Base-by-base conservation (phyloP, 2,329 filamentous ascomycete species). In the Pezicula rhizophila region DNA sequence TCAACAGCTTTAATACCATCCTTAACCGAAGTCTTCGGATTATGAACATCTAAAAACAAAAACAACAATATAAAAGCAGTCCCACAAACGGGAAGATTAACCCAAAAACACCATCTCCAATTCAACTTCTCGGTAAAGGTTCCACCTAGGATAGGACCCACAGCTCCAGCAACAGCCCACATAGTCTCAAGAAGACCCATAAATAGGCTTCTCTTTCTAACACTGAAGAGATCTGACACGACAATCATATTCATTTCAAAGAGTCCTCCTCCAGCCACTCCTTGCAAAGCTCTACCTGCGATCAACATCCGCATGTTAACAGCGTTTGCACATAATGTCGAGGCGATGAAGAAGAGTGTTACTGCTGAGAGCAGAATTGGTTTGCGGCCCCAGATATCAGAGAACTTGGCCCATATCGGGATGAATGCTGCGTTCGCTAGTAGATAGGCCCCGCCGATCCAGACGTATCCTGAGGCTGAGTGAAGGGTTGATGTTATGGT, bases 171-270 rank as follows among this genome's bases (percentile, higher is more conserved):
- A 17, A 85, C 62, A 1, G 82, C 81, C 82, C 82, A 86, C 0
- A 86, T 77, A 37, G 81, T 71, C 6, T 80, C 81, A 43, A 84
- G 77, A 38, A 86, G 64, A 3, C 81, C 82, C 52, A 81, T 83
- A 57, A 81, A 76, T 15, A 74, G 53, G 0, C 71, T 65, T 6
- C 64, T 54, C 42, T 46, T 40, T 15, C 44, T 35, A 12, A 65
- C 26, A 0, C 71, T 74, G 49, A 77, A 76, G 49, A 74, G 57
- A 51, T 77, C 72, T 50, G 70, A 68, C 38, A 78, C 75, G 52
- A 69, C 71, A 8, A 77, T 68, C 47, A 75, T 74, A 10, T 75
- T 70, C 57, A 77, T 60, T 8, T 69, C 70, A 42, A 70, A 57
- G 55, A 77, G 69, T 3, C 75, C 75, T 0, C 70, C 71, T 11